Conservation (phyloP, 2,329 filamentous ascomycete species). For the Clarireedia homoeocarpa region DNA sequence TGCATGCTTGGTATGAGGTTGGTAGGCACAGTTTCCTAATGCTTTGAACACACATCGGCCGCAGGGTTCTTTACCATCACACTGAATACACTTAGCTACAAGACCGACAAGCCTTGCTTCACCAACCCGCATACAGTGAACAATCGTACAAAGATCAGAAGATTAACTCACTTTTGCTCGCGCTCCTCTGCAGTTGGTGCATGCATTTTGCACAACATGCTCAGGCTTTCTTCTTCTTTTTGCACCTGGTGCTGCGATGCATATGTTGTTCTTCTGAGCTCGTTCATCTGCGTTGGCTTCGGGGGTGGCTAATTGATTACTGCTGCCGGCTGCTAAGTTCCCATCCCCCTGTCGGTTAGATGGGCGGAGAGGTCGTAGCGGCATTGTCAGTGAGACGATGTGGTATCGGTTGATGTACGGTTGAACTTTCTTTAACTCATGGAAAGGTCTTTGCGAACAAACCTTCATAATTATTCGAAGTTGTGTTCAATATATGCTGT, state of each 20-base stretch:
- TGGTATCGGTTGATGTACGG: too few species aligned
- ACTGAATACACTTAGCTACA: slow-evolving; percentile 17
- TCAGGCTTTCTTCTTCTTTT: slow-evolving; percentile 29
- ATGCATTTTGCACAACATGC: slow-evolving; percentile 30
- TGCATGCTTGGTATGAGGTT: slow-evolving; percentile 30
- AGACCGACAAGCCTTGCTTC: not conserved
- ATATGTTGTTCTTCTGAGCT: slow-evolving; percentile 16
- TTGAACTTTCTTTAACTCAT: too few species aligned
- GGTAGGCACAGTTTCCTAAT: slow-evolving; percentile 24
- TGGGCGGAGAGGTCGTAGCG: slow-evolving; percentile 25
- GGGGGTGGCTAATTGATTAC: slow-evolving; percentile 18
- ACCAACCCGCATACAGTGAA: not conserved
- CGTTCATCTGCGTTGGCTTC: slow-evolving; percentile 22
- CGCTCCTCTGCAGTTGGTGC: slow-evolving; percentile 30
- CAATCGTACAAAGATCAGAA: not conserved
- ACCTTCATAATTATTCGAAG: too few species aligned
- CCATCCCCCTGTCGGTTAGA: slow-evolving; percentile 18
- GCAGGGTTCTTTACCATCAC: slow-evolving; percentile 30
- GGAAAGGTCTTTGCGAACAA: too few species aligned
- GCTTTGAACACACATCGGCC: slow-evolving; percentile 26
- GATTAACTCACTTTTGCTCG: slow-evolving; percentile 29
- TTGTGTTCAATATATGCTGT: too few species aligned
- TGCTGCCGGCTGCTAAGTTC: slow-evolving; percentile 19
- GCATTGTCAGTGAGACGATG: slow-evolving; percentile 11
- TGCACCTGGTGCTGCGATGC: slow-evolving; percentile 14